Base-by-base conservation (phyloP, 2,329 filamentous ascomycete species). In the Furcasterigmium sp. region DNA sequence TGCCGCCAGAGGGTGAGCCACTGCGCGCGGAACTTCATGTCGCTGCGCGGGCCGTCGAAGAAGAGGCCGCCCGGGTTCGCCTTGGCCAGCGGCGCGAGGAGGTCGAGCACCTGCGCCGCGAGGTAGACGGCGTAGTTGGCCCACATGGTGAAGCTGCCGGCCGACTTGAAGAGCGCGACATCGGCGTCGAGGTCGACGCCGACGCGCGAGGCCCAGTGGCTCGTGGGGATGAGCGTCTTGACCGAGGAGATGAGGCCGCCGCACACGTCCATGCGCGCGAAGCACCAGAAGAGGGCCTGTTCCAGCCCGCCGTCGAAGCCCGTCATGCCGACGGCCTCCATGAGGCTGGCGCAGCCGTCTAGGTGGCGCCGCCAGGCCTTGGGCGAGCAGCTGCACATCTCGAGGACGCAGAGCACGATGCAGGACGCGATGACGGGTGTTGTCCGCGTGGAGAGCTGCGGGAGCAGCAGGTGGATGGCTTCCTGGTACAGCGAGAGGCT, bases 211-310 rank as follows among this genome's bases (percentile, higher is more conserved):
- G 68, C 62, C 74, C 74, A 77, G 43, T 65, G 64, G 2, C 60
- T 59, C 8, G 70, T 62, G 3, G 69, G 69, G 6, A 76, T 69
- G 10, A 76, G 63, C 1, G 74, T 76, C 43, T 66, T 64, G 47
- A 73, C 67, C 25, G 70, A 69, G 5, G 70, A 73, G 8, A 76
- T 74, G 6, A 76, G 59, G 0, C 70, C 72, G n/a, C 73, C 72
- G 42, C 70, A 75, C 19, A 76, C 67, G 49, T 76, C 71, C 72
- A 77, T 76, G 8, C 72, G 63, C 0, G 71, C 72, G 55, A 75
- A 76, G 43, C 70, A 75, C 73, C 73, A 77, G 45, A 76, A 77
- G 0, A 77, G 55, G 2, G 73, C 72, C 50, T 75, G 67, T 14
- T 73, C 63, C 3, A 73, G 60, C 3, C 70, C 70, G 0, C 70